A percentile compares a stretch with the other conserved stretches of the same genome.
Conservation (phyloP, 2,329 filamentous ascomycete genomes). For the Westerdykella aurantiaca region DNA sequence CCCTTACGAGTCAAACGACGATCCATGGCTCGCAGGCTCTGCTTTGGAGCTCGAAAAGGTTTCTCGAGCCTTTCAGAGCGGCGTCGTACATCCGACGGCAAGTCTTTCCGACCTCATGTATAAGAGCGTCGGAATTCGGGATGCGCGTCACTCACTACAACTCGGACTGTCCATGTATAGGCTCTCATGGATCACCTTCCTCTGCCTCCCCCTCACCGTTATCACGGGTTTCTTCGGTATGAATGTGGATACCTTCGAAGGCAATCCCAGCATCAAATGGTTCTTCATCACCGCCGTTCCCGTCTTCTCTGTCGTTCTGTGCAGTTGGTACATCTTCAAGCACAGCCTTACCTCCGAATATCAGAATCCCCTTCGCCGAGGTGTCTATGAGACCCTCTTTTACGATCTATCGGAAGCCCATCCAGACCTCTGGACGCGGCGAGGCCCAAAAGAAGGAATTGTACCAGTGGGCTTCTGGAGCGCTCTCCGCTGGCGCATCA, state of each 20-base stretch:
- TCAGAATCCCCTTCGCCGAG: constrained; percentile 44
- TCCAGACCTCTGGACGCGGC: constrained; percentile 45
- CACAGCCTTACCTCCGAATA: constrained; percentile 39
- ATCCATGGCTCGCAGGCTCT: constrained; percentile 39
- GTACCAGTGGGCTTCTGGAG: constrained; percentile 36
- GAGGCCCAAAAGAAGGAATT: constrained; percentile 41
- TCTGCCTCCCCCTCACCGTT: constrained; percentile 58
- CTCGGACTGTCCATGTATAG: constrained; percentile 49
- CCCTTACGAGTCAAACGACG: constrained; percentile 23
- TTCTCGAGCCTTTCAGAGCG: constrained; percentile 45
- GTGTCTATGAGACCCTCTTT: constrained; percentile 49
- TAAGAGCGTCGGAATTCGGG: constrained; percentile 49
- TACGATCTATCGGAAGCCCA: constrained; percentile 43
- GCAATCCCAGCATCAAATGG: constrained; percentile 44
- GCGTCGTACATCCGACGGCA: constrained; percentile 47
- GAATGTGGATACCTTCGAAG: constrained; percentile 46
- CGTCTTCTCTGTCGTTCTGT: constrained; percentile 43
- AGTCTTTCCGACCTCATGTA: constrained; percentile 49
- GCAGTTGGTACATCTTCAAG: constrained; percentile 46
- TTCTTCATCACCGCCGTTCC: constrained; percentile 46
- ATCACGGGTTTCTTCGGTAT: constrained; percentile 47
- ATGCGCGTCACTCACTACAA: constrained; percentile 46
- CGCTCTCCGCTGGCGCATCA: constrained; percentile 44
- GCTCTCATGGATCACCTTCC: constrained; percentile 66
- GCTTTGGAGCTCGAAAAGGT: constrained; percentile 43